A percentile compares a stretch with the other conserved stretches of the same genome.
phyloP scores from a whole-genome alignment of 2,329 filamentous ascomycete genomes.

The Tolypocladium ophioglossoides region DNA sequence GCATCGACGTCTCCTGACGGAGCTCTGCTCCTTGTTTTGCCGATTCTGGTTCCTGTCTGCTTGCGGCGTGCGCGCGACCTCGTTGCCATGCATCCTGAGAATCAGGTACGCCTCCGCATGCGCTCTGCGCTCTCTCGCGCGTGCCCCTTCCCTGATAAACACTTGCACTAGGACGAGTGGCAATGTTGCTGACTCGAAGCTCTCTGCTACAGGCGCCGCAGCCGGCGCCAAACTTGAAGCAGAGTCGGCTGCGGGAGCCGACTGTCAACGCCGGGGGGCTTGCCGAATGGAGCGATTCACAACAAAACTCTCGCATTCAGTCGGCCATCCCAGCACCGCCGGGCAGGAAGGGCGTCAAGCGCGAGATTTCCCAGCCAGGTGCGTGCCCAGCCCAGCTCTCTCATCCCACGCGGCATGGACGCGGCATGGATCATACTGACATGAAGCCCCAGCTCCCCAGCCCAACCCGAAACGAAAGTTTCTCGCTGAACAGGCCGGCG shows the following conservation, averaged over 20 bases:
- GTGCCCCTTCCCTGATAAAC: not conserved
- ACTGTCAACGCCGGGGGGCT: conserved; percentile 23
- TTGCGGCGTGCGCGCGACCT: conserved; percentile 11
- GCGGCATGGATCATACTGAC: conserved; percentile 6
- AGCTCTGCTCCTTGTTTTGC: conserved; percentile 26
- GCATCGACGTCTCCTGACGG: conserved; percentile 15
- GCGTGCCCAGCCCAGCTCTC: not conserved
- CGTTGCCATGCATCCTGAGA: conserved; percentile 22
- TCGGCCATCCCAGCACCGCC: conserved; percentile 29
- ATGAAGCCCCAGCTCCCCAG: conserved; percentile 31
- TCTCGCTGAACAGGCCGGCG: conserved; percentile 41
- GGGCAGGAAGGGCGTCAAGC: conserved; percentile 36
- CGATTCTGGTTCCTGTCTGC: conserved; percentile 15
- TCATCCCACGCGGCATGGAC: not conserved
- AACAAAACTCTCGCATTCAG: conserved; percentile 44
- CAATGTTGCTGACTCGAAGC: not conserved
- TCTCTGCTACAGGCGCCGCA: conserved; percentile 2
- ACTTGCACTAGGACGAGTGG: not conserved
- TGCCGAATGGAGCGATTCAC: conserved; percentile 48
- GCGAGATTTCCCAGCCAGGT: conserved; percentile 37
- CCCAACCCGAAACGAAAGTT: conserved; percentile 52
- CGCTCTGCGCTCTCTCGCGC: not conserved
- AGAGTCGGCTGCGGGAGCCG: conserved; percentile 21
- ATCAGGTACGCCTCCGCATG: conserved; percentile 12
- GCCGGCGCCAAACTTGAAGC: conserved; percentile 18